Conservation (phyloP, 257 asterid species). For the Gynochthodes officinalis region DNA sequence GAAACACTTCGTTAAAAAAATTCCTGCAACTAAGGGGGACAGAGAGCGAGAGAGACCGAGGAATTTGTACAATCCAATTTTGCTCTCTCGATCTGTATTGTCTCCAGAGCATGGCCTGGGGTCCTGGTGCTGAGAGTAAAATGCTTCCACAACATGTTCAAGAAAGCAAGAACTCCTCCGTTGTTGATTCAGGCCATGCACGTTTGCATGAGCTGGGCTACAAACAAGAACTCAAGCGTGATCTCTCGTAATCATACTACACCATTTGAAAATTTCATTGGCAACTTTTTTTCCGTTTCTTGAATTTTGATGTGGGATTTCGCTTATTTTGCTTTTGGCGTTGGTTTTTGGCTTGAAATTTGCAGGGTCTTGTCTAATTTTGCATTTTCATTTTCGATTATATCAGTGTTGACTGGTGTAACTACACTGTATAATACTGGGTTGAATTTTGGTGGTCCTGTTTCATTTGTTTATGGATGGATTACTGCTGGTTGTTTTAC, state of each 20-base stretch:
- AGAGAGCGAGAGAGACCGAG: background rate
- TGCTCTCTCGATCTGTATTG: background rate
- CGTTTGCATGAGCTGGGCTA: no score
- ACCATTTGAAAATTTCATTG: background rate
- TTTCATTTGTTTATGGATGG: no score
- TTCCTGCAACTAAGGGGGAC: background rate
- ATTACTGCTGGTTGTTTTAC: no score
- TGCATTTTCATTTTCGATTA: no score
- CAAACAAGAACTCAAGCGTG: no score
- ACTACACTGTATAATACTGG: no score
- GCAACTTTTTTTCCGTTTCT: background rate
- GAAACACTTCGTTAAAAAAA: background rate
- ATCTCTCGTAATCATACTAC: slow-evolving; percentile 44
- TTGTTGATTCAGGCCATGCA: no score
- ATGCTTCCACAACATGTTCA: slow-evolving; percentile 28
- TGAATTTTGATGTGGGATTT: background rate
- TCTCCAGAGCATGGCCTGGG: slow-evolving; percentile 24
- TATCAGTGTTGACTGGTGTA: no score
- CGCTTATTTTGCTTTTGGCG: background rate
- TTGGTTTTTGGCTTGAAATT: background rate
- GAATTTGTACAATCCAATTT: background rate
- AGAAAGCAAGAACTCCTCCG: slow-evolving; percentile 23
- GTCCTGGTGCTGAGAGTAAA: slow-evolving; percentile 23
- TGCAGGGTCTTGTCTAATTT: no score
- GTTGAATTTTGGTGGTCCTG: no score